Evolutionary conservation across 2,329 filamentous ascomycete genomes (phyloP).

Genomic region (Cladophialophora yegresii): DNA sequence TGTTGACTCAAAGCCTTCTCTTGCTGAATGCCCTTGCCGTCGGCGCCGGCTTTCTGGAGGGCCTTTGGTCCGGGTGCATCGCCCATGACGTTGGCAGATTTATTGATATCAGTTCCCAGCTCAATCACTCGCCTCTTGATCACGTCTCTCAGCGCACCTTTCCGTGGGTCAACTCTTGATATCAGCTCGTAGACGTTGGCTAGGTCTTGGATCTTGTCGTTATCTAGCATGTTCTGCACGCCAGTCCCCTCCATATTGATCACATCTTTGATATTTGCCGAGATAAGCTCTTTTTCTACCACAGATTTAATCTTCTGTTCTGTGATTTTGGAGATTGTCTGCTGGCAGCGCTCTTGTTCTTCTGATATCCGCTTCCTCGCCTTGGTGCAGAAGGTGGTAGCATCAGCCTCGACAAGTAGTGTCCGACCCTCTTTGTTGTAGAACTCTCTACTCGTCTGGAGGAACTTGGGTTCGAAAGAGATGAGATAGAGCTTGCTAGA

Average conservation of each 20-base stretch:
- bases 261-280: constrained; percentile 74
- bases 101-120: constrained; percentile 81
- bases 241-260: constrained; percentile 83
- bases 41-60: constrained; percentile 43
- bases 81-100: constrained; percentile 56
- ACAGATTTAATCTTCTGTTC: constrained; percentile 72
- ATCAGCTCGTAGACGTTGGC: constrained; percentile 80
- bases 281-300: constrained; percentile 78
- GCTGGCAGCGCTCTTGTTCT: constrained; percentile 78
- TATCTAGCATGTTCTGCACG: constrained; percentile 85
- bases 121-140: constrained; percentile 75
- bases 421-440: constrained; percentile 74
- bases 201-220: constrained; percentile 77
- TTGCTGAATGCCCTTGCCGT: constrained; percentile 55
- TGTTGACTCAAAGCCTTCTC: constrained; percentile 70
- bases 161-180: constrained; percentile 72
- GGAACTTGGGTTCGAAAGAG: constrained; percentile 76
- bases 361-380: constrained; percentile 73
- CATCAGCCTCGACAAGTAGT: constrained; percentile 75
- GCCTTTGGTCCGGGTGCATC: constrained; percentile 54
- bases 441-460: constrained; percentile 69
- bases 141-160: constrained; percentile 67
- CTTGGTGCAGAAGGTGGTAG: constrained; percentile 76
- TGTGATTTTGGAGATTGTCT: constrained; percentile 74
- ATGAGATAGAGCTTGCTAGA: constrained; percentile 79